A percentile compares a stretch with the other conserved stretches of the same genome.
These are phyloP conservation scores for Fusarium sp. DNA, from an alignment of 2,329 filamentous ascomycete species.

Conservation along the genomic window DNA sequence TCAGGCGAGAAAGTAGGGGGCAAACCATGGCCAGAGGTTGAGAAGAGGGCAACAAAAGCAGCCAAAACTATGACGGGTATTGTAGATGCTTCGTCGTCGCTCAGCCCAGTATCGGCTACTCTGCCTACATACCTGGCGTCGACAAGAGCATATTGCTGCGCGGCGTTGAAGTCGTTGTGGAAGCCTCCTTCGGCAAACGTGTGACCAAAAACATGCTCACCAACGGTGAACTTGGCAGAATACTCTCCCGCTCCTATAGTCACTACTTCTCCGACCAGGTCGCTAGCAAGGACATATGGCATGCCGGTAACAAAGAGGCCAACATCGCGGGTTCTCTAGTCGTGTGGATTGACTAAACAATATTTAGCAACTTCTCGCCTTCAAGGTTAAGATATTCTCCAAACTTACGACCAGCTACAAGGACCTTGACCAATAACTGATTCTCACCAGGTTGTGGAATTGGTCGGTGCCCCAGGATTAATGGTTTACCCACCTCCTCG, in stretches of 20 bases:
- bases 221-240: neutral
- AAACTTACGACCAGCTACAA: neutral
- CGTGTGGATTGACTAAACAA: neutral
- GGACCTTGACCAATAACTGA: neutral
- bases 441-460: neutral
- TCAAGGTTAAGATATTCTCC: rapidly evolving
- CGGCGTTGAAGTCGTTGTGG: neutral
- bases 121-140: neutral
- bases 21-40: neutral
- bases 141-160: neutral
- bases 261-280: neutral
- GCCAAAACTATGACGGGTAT: neutral
- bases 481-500: neutral
- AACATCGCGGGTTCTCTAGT: neutral
- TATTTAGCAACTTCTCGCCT: neutral
- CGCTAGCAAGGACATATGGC: neutral
- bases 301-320: neutral
- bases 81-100: neutral
- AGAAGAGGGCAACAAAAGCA: neutral
- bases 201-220: neutral
- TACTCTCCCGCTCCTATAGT: neutral
- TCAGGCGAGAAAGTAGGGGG: neutral
- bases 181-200: neutral
- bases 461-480: neutral
- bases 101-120: neutral